Evolutionary conservation across 805 yeast genomes (phyloP).

Genomic region (Candida suzukii): DNA sequence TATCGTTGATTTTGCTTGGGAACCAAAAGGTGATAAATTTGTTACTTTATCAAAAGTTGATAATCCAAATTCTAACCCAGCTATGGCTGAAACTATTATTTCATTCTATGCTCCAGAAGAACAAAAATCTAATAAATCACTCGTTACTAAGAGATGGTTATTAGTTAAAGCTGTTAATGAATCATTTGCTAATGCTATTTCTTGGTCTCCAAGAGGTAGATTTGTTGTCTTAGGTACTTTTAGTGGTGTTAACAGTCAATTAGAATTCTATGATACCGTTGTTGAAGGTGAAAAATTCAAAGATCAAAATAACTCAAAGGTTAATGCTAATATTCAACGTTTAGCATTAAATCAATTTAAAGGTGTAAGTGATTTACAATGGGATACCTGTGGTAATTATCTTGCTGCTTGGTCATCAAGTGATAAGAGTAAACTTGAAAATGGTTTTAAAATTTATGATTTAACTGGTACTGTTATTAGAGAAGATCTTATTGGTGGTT

Average conservation of each 20-base stretch:
- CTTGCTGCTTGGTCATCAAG: constrained; percentile 82
- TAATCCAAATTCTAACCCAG: constrained; percentile 45
- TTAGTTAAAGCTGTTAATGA: constrained; percentile 50
- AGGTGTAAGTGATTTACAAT: constrained; percentile 75
- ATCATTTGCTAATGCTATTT: constrained; percentile 63
- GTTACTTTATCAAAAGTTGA: constrained; percentile 64
- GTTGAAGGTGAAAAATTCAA: constrained; percentile 56
- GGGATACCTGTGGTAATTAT: constrained; percentile 97
- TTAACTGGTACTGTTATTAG: constrained; percentile 70
- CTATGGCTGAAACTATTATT: constrained; percentile 56
- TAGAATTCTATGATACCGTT: constrained; percentile 83
- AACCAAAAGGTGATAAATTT: constrained; percentile 86
- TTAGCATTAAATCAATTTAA: constrained; percentile 58
- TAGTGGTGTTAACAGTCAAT: constrained; percentile 40
- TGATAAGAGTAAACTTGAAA: constrained; percentile 79
- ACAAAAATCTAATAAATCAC: constrained; percentile 26
- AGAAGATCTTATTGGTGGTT: constrained; percentile 73
- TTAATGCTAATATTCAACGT: constrained; percentile 51
- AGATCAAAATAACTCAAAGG: constrained; percentile 35
- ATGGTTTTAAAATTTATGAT: constrained; percentile 86
- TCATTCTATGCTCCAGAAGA: constrained; percentile 82
- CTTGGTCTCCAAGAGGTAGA: constrained; percentile 93
- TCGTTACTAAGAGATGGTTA: constrained; percentile 29
- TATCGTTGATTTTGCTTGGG: constrained; percentile 89
- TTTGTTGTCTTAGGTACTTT: constrained; percentile 52